Conservation (phyloP, 495 filamentous ascomycete genomes). For the Penicillium cosmopolitanum region DNA sequence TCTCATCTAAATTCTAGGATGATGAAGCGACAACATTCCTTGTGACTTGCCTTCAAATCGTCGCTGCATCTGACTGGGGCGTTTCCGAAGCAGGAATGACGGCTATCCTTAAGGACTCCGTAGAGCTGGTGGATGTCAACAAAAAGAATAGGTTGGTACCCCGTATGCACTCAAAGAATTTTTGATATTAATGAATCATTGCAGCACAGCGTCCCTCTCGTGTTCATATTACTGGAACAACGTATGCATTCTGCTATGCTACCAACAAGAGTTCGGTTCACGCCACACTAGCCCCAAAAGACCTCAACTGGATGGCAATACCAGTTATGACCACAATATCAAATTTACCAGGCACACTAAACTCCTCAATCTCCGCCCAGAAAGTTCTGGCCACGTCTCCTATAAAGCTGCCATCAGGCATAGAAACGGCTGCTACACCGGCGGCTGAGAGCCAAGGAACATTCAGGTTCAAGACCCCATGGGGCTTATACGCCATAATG, state of each 20-base stretch:
- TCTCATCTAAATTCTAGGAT: not conserved
- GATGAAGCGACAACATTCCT: not conserved
- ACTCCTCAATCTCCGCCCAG: not conserved
- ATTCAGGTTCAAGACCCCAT: not conserved
- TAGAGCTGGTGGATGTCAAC: no score
- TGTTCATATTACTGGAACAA: conserved; percentile 3
- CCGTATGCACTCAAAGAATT: no score
- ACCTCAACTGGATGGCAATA: conserved; percentile 8
- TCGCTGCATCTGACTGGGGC: no score
- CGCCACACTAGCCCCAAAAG: conserved; percentile 1
- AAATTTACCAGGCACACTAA: not conserved
- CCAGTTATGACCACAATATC: not conserved
- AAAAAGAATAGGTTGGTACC: no score
- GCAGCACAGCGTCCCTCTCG: conserved; percentile 2
- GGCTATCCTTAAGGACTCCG: no score
- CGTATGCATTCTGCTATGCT: conserved; percentile 1
- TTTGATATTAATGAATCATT: no score
- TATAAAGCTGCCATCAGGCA: not conserved
- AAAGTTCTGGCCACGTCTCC: not conserved
- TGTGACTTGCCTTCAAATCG: not conserved
- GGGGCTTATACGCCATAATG: not conserved
- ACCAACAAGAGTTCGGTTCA: not conserved
- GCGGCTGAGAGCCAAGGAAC: not conserved
- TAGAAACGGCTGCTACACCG: not conserved
- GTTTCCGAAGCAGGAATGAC: no score